Percentiles rank a stretch among this genome's conserved stretches.
phyloP scores from a whole-genome alignment of 306 rosid genomes.

The Pueraria montana region DNA sequence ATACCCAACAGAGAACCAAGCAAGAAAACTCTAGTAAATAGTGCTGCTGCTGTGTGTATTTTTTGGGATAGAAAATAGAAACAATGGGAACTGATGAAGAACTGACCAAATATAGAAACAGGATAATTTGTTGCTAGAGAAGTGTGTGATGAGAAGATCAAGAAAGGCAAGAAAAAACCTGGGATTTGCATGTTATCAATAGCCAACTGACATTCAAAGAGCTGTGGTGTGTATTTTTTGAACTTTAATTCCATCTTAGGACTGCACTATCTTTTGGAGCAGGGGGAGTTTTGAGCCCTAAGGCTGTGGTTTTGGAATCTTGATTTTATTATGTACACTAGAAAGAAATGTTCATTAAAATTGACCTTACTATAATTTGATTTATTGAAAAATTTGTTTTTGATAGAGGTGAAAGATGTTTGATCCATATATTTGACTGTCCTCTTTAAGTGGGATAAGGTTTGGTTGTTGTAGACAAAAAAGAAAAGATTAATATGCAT shows the following conservation, averaged over 20 bases:
- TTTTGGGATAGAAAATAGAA: background rate
- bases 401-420: background rate
- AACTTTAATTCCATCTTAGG: background rate
- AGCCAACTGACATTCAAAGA: background rate
- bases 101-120: background rate
- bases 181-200: background rate
- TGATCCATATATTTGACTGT: slow-evolving; percentile 6
- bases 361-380: background rate
- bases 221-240: background rate
- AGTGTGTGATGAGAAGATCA: background rate
- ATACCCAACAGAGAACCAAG: background rate
- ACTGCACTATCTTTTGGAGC: background rate
- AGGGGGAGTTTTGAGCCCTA: background rate
- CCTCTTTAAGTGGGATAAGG: slow-evolving; percentile 18
- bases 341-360: background rate
- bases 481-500: slow-evolving; percentile 20
- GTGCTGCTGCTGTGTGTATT: background rate
- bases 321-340: background rate
- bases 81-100: background rate
- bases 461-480: slow-evolving; percentile 6
- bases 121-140: background rate
- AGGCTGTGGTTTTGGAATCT: background rate
- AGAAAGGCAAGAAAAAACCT: background rate
- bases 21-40: background rate
- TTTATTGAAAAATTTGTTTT: background rate